phyloP scores from a whole-genome alignment of 2,329 filamentous ascomycete genomes.

The Aspergillus cejpii region DNA sequence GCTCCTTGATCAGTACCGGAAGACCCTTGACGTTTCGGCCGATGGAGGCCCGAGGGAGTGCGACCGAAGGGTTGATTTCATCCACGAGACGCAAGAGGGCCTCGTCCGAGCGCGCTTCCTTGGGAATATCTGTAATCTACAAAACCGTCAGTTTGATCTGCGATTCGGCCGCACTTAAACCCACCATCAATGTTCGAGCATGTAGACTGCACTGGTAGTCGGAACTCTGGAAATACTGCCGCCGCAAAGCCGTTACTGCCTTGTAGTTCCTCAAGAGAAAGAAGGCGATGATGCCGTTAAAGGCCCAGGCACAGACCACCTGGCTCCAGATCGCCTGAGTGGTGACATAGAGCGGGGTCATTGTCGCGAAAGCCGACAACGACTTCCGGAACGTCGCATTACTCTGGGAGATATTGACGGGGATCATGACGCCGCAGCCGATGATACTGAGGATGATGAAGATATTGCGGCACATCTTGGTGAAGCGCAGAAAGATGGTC shows the following conservation, averaged over 20 bases:
- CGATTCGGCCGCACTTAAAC: conserved; percentile 12
- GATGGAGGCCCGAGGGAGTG: conserved; percentile 71
- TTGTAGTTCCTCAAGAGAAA: conserved; percentile 91
- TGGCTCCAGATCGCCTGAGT: conserved; percentile 52
- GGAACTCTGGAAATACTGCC: conserved; percentile 72
- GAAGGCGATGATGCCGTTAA: conserved; percentile 66
- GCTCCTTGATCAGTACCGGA: conserved; percentile 75
- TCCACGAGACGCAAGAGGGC: conserved; percentile 81
- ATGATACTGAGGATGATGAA: conserved; percentile 67
- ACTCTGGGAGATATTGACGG: conserved; percentile 61
- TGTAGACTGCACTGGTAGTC: conserved; percentile 88
- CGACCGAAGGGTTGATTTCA: conserved; percentile 67
- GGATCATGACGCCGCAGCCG: conserved; percentile 71
- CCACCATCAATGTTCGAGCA: conserved; percentile 56
- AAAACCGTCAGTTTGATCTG: not conserved
- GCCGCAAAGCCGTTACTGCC: conserved; percentile 62
- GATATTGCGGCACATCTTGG: conserved; percentile 86
- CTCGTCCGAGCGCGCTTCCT: conserved; percentile 70
- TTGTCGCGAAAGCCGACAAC: conserved; percentile 33
- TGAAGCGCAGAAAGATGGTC: conserved; percentile 79
- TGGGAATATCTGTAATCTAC: conserved; percentile 75
- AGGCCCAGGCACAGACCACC: conserved; percentile 54
- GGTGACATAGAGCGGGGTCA: conserved; percentile 49
- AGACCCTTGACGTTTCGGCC: conserved; percentile 89
- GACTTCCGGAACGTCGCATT: conserved; percentile 24